Evolutionary conservation across 768 basidiomycete genomes (phyloP).

Genomic region (Phanerodontia chrysosporium): DNA sequence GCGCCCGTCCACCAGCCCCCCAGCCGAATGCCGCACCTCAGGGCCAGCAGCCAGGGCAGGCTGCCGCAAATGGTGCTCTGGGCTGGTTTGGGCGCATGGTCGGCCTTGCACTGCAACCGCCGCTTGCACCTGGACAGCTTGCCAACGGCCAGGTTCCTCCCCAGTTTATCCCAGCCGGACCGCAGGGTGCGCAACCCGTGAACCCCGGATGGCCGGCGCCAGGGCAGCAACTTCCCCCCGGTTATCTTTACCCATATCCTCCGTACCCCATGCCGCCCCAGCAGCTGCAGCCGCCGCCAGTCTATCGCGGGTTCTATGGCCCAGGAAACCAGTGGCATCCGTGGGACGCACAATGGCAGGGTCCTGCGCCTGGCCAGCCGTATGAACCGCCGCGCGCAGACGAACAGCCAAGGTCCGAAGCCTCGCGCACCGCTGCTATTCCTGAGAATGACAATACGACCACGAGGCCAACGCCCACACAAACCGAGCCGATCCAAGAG

Average conservation of each 20-base stretch:
- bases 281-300: conserved; percentile 43
- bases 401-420: not conserved
- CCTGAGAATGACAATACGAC: not conserved
- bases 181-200: conserved; percentile 27
- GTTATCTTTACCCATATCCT: conserved; percentile 12
- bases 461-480: not conserved
- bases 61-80: conserved; percentile 23
- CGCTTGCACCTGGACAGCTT: conserved; percentile 21
- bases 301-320: conserved; percentile 58
- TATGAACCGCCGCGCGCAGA: conserved; percentile 15
- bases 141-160: conserved; percentile 16
- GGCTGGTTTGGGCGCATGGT: conserved; percentile 56
- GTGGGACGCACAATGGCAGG: conserved; percentile 42
- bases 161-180: conserved; percentile 21
- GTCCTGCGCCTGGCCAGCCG: conserved; percentile 8
- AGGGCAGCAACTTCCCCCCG: conserved; percentile 24
- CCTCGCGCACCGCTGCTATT: not conserved
- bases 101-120: conserved; percentile 46
- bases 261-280: conserved; percentile 17
- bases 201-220: conserved; percentile 31
- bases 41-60: conserved; percentile 29
- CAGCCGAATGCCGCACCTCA: conserved; percentile 25
- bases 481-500: not conserved
- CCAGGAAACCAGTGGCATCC: conserved; percentile 64
- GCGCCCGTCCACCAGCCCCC: conserved; percentile 15